phyloP scores from a whole-genome alignment of 2,329 filamentous ascomycete genomes.

The Reticulascus tulasneorum region DNA sequence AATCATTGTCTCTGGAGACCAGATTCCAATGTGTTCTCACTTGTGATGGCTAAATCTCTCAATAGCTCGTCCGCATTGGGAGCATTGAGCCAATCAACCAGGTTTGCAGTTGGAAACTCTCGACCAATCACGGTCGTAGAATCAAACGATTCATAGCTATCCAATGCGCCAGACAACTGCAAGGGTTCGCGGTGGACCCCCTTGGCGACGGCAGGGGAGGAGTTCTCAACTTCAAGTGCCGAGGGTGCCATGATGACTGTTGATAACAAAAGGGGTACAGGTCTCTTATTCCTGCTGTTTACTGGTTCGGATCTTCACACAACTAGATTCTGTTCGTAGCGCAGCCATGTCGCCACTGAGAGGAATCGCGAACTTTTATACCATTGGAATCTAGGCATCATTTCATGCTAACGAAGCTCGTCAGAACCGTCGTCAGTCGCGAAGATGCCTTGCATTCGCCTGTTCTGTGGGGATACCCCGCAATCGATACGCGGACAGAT shows the following conservation, averaged over 20 bases:
- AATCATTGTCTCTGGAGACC: not conserved
- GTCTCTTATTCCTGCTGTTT: too few relatives aligned
- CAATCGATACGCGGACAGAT: not conserved
- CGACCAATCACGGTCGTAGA: conserved; percentile 52
- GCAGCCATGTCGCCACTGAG: too few relatives aligned
- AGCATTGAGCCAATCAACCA: conserved; percentile 51
- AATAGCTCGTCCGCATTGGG: conserved; percentile 52
- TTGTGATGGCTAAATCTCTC: conserved; percentile 57
- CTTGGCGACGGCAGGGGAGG: conserved; percentile 8
- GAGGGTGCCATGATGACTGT: conserved; percentile 10
- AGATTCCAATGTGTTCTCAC: conserved; percentile 26
- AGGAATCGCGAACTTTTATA: too few relatives aligned
- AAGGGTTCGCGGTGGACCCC: conserved; percentile 17
- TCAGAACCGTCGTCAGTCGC: too few relatives aligned
- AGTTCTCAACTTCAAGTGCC: conserved; percentile 10
- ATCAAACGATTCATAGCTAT: conserved; percentile 42
- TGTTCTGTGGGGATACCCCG: not conserved
- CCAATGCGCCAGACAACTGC: conserved; percentile 32
- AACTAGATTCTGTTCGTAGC: too few relatives aligned
- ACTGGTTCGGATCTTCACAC: too few relatives aligned
- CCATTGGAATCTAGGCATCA: too few relatives aligned
- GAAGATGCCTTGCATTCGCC: too few relatives aligned
- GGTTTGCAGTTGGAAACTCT: conserved; percentile 46
- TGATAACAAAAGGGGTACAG: too few relatives aligned
- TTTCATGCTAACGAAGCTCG: too few relatives aligned